Conservation (phyloP, 2,329 filamentous ascomycete genomes). For the Colletotrichum sublineola region DNA sequence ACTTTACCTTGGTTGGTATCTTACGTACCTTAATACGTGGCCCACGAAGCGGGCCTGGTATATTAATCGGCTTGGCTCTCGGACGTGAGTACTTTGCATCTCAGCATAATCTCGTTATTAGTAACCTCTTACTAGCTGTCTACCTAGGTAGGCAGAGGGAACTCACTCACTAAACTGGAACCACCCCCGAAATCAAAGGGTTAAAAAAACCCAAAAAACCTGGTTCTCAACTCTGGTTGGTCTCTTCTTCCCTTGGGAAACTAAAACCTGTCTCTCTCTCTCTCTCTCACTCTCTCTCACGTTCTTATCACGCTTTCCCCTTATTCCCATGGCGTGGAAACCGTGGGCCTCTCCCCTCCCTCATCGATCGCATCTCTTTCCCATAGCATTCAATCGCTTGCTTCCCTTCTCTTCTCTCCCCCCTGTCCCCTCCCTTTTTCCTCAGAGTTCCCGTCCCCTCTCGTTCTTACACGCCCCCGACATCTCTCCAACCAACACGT, state of each 20-base stretch:
- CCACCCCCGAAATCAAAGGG: conserved; percentile 12
- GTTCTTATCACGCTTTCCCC: conserved; percentile 16
- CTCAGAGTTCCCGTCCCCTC: conserved; percentile 8
- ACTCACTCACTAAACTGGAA: conserved; percentile 36
- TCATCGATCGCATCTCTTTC: conserved; percentile 10
- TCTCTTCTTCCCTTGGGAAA: conserved; percentile 48
- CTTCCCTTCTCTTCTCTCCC: not conserved
- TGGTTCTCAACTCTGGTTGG: conserved; percentile 38
- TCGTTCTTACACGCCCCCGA: conserved; percentile 10
- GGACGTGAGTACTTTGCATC: not conserved
- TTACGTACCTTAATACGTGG: too few species aligned
- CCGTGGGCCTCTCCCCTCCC: conserved; percentile 17
- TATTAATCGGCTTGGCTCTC: not conserved
- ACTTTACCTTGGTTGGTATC: too few species aligned
- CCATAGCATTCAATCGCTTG: conserved; percentile 1
- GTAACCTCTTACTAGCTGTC: not conserved
- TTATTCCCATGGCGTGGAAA: conserved; percentile 30
- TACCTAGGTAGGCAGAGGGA: not conserved
- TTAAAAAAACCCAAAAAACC: not conserved
- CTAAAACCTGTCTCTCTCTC: conserved; percentile 48
- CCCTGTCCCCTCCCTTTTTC: conserved; percentile 2
- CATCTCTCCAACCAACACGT: conserved; percentile 6
- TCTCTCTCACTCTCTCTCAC: conserved; percentile 8
- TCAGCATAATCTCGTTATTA: not conserved
- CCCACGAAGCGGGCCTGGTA: too few species aligned